phyloP scores from a whole-genome alignment of 1,284 basidiomycete genomes.

The Trichosporon faecale region DNA sequence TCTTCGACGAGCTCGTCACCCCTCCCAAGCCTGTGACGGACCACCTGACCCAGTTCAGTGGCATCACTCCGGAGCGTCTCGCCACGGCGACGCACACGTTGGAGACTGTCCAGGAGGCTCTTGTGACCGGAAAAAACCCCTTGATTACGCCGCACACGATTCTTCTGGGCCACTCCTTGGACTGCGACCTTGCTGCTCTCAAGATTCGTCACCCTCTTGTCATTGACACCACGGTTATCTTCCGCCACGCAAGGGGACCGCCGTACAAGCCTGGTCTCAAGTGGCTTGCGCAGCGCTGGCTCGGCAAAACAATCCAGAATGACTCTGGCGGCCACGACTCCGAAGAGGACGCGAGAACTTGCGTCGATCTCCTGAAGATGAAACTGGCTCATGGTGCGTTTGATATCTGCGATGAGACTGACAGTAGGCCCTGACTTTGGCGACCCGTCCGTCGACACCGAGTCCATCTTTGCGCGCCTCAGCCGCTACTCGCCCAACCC shows the following conservation, averaged over 20 bases:
- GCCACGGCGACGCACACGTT: slow-evolving; percentile 68
- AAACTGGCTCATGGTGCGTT: slow-evolving; percentile 68
- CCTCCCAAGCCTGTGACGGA: slow-evolving; percentile 75
- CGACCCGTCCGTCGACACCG: slow-evolving; percentile 70
- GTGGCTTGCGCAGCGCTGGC: slow-evolving; percentile 89
- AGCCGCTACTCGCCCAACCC: slow-evolving; percentile 50
- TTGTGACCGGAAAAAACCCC: slow-evolving; percentile 58
- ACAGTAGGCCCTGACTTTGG: slow-evolving; percentile 69
- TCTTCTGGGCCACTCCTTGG: slow-evolving; percentile 88
- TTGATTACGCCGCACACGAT: slow-evolving; percentile 66
- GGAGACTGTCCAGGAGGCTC: slow-evolving; percentile 66
- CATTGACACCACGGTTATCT: slow-evolving; percentile 83
- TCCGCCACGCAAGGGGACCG: slow-evolving; percentile 81
- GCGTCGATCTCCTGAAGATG: slow-evolving; percentile 72
- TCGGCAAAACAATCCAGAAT: slow-evolving; percentile 73
- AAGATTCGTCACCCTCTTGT: slow-evolving; percentile 76
- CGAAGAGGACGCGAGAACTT: slow-evolving; percentile 84
- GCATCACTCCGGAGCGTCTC: slow-evolving; percentile 74
- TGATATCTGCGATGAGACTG: not conserved
- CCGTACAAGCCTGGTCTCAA: slow-evolving; percentile 87
- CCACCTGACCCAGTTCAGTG: slow-evolving; percentile 89
- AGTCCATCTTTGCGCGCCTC: slow-evolving; percentile 82
- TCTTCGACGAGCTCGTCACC: slow-evolving; percentile 83
- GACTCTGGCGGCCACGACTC: slow-evolving; percentile 80
- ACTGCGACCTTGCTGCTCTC: slow-evolving; percentile 81